These are phyloP conservation scores for Stephania yunnanensis DNA, from an alignment of 164 flowering plant genomes.

Conservation along the genomic window DNA sequence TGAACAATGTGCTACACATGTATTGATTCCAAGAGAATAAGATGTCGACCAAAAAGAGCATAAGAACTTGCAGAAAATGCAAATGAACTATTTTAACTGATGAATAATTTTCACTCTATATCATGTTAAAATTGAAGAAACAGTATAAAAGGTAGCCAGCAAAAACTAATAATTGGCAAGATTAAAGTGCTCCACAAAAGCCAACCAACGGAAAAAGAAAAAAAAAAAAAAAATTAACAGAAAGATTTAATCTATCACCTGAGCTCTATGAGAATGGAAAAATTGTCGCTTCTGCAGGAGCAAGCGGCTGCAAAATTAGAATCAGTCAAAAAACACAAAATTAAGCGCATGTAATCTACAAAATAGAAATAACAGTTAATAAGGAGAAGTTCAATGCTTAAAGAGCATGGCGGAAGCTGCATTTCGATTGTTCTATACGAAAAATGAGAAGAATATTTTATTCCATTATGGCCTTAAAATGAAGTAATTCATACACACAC, in stretches of 20 bases:
- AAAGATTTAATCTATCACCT: conserved; percentile 38
- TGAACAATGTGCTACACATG: no score
- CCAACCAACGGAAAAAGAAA: background rate
- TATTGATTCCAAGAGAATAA: background rate
- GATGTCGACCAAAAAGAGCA: background rate
- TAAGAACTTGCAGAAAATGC: background rate
- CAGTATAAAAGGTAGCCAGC: background rate
- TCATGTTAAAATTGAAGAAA: background rate
- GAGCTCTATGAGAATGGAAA: conserved; percentile 97
- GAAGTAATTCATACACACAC: no score
- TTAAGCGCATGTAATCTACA: no score
- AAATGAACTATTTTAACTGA: background rate
- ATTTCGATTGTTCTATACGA: background rate
- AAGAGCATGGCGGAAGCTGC: background rate
- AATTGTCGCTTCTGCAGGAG: conserved; percentile 84
- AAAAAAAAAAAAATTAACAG: background rate
- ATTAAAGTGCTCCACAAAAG: background rate
- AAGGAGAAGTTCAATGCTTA: background rate
- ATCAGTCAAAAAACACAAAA: background rate
- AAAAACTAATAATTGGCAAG: background rate
- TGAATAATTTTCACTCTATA: background rate
- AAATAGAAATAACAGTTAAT: background rate
- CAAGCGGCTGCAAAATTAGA: conserved; percentile 47
- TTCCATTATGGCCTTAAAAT: no score
- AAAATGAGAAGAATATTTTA: no score